phyloP scores from a whole-genome alignment of 2,329 filamentous ascomycete species.

The Lasiodiplodia theobromae region DNA sequence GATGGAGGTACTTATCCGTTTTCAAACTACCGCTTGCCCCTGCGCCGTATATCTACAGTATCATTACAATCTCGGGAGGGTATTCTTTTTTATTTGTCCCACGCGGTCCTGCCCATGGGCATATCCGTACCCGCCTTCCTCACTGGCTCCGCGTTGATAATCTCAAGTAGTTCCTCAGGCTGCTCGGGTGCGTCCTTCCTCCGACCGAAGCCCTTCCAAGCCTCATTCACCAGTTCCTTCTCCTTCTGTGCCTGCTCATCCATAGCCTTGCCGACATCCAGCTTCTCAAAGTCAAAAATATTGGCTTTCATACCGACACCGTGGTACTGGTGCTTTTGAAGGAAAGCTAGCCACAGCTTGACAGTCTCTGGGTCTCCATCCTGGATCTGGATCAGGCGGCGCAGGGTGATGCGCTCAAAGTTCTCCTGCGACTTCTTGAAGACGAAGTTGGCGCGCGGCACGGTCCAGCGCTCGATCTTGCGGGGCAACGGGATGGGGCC shows the following conservation, averaged over 20 bases:
- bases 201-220: slow-evolving; percentile 38
- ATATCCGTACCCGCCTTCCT: slow-evolving; percentile 27
- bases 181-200: slow-evolving; percentile 34
- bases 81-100: slow-evolving; percentile 5
- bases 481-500: slow-evolving; percentile 87
- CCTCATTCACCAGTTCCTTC: slow-evolving; percentile 37
- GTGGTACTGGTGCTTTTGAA: slow-evolving; percentile 90
- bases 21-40: background rate
- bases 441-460: slow-evolving; percentile 86
- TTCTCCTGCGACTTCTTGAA: slow-evolving; percentile 99
- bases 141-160: slow-evolving; percentile 36
- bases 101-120: slow-evolving; percentile 9
- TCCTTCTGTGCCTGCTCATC: slow-evolving; percentile 43
- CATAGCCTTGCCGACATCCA: slow-evolving; percentile 49
- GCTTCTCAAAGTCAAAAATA: slow-evolving; percentile 82
- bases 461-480: slow-evolving; percentile 92
- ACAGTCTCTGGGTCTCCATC: slow-evolving; percentile 90
- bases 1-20: background rate
- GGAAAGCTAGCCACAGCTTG: slow-evolving; percentile 88
- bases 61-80: background rate
- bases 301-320: slow-evolving; percentile 99
- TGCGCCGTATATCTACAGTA: slow-evolving; percentile 6
- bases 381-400: slow-evolving; percentile 88
- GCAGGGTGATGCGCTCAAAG: slow-evolving; percentile 88
- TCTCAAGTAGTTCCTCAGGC: slow-evolving; percentile 31